phyloP scores from a whole-genome alignment of 257 asterid genomes.

The Solanum commersonii region DNA sequence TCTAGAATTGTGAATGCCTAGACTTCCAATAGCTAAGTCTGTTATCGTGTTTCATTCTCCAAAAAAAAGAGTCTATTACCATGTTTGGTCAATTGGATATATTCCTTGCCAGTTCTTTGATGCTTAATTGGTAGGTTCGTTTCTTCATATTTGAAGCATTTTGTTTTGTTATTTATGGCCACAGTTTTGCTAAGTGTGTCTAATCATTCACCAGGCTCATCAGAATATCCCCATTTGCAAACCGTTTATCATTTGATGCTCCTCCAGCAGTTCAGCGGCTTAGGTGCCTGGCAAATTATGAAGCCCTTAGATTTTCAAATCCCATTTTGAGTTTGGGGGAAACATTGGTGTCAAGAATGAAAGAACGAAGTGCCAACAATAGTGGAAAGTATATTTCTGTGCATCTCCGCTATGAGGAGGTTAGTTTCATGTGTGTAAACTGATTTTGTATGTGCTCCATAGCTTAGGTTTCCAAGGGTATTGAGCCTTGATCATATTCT shows the following conservation, averaged over 20 bases:
- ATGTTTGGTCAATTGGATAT: neutral
- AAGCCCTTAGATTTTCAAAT: slow-evolving; percentile 73
- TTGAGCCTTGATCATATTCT: slow-evolving; percentile 10
- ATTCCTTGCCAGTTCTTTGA: neutral
- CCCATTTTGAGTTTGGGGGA: slow-evolving; percentile 66
- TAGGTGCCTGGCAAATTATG: slow-evolving; percentile 91
- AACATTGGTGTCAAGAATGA: slow-evolving; percentile 79
- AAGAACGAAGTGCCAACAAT: slow-evolving; percentile 64
- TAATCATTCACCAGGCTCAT: slow-evolving; percentile 47
- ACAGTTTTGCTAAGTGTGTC: neutral
- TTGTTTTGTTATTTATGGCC: neutral
- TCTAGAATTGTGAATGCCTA: neutral
- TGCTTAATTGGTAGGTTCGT: neutral
- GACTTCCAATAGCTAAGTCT: neutral
- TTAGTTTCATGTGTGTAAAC: slow-evolving; percentile 22
- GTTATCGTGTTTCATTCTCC: neutral
- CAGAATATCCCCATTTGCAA: slow-evolving; percentile 93
- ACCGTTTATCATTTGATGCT: slow-evolving; percentile 81
- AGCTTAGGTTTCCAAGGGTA: neutral
- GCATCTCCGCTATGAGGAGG: slow-evolving; percentile 99
- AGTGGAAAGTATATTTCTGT: slow-evolving; percentile 92
- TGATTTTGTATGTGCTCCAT: slow-evolving; percentile 1
- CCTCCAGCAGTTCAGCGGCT: slow-evolving; percentile 85
- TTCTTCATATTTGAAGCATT: slow-evolving; percentile 2
- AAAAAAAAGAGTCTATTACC: neutral